Evolutionary conservation across 257 asterid species (phyloP).

Genomic region (Solanum gandarillasii): DNA sequence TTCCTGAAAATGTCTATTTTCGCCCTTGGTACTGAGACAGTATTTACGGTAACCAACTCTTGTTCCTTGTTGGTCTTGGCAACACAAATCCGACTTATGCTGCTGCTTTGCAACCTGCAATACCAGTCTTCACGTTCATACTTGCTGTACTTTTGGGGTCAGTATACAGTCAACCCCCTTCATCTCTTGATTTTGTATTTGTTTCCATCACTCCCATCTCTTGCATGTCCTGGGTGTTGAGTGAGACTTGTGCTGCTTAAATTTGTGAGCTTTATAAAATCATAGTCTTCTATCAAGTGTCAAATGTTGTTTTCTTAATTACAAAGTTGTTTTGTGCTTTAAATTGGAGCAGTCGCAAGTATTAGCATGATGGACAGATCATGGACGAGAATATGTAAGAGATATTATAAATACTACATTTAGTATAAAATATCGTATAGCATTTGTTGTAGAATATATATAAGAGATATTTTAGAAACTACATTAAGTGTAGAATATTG

Average conservation of each 20-base stretch:
- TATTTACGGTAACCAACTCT: constrained; percentile 86
- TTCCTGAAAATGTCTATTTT: not conserved
- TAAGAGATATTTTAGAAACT: not conserved
- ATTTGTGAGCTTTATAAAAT: not conserved
- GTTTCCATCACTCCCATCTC: not conserved
- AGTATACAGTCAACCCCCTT: constrained; percentile 17
- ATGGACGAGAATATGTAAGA: not conserved
- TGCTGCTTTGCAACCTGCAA: constrained; percentile 94
- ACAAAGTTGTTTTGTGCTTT: not conserved
- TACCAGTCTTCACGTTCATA: constrained; percentile 92
- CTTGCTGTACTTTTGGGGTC: constrained; percentile 88
- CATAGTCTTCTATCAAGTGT: not conserved
- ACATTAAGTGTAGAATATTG: not conserved
- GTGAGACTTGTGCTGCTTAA: not conserved
- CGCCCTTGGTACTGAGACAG: constrained; percentile 26
- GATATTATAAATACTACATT: not conserved
- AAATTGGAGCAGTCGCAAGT: not conserved
- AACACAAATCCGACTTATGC: constrained; percentile 95
- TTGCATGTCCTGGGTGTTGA: not conserved
- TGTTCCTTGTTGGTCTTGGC: constrained; percentile 92
- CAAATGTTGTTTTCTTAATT: not conserved
- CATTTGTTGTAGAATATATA: not conserved
- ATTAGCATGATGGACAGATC: not conserved
- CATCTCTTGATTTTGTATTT: not conserved
- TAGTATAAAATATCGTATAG: not conserved